phyloP scores from a whole-genome alignment of 2,329 filamentous ascomycete genomes.

The Zasmidium citrigriseum region DNA sequence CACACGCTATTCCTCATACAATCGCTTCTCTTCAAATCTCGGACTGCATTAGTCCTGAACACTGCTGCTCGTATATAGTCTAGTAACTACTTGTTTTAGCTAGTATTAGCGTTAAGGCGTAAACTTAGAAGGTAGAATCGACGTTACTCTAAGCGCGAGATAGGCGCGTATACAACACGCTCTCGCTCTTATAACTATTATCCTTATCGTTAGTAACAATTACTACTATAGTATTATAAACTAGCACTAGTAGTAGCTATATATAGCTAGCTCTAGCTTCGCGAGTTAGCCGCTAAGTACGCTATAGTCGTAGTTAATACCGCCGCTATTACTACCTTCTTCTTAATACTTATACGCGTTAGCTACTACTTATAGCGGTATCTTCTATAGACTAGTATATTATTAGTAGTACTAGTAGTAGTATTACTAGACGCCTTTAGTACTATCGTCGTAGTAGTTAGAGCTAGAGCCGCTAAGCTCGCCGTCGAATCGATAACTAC shows the following conservation, averaged over 20 bases:
- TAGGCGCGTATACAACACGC: background rate
- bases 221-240: background rate
- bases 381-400: too few relatives aligned
- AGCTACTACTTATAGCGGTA: too few relatives aligned
- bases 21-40: background rate
- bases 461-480: too few relatives aligned
- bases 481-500: background rate
- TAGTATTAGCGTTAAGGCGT: background rate
- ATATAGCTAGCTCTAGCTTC: background rate
- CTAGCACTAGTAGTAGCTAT: background rate
- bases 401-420: background rate
- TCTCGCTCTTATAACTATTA: background rate
- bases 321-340: background rate
- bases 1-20: background rate
- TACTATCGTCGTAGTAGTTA: too few relatives aligned
- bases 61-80: too few relatives aligned
- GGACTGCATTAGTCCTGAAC: background rate
- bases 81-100: too few relatives aligned
- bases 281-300: background rate
- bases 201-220: background rate
- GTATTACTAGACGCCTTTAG: background rate
- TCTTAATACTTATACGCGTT: background rate
- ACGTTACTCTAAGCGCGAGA: background rate
- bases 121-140: background rate
- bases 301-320: too few relatives aligned